Conservation (phyloP, 1,284 basidiomycete genomes). For the Caloboletus inedulis region DNA sequence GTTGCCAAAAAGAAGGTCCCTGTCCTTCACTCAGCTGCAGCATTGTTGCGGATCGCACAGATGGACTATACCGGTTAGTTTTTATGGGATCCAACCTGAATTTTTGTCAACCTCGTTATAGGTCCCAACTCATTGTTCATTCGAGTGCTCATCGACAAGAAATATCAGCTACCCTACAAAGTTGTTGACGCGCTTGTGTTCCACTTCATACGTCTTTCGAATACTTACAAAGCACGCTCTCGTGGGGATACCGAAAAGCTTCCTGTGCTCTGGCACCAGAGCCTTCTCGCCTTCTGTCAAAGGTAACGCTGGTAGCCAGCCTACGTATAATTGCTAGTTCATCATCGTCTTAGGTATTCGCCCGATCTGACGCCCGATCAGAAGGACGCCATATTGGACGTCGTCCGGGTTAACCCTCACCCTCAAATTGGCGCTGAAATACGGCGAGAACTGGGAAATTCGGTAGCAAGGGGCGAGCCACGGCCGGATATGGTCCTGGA, state of each 20-base stretch:
- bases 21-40: conserved; percentile 94
- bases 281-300: conserved; percentile 91
- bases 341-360: conserved; percentile 66
- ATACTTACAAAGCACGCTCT: conserved; percentile 74
- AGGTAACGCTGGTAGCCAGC: conserved; percentile 50
- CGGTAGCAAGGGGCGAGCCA: conserved; percentile 69
- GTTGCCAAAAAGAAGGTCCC: conserved; percentile 92
- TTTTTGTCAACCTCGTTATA: conserved; percentile 21
- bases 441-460: conserved; percentile 79
- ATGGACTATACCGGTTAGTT: conserved; percentile 90
- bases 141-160: conserved; percentile 96
- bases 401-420: conserved; percentile 85
- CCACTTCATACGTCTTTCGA: conserved; percentile 94
- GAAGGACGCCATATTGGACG: conserved; percentile 95
- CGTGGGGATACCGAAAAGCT: conserved; percentile 70
- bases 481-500: conserved; percentile 52
- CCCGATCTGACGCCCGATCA: conserved; percentile 97
- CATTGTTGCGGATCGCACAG: conserved; percentile 86
- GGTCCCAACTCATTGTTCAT: conserved; percentile 97
- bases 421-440: conserved; percentile 89
- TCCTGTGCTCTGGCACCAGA: conserved; percentile 98
- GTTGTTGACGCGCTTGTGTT: conserved; percentile 97
- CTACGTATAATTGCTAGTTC: neutral
- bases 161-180: conserved; percentile 97
- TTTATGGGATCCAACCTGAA: neutral